These are phyloP conservation scores for Kodamaea nitidulidarum DNA, from an alignment of 805 yeast genomes.

Conservation along the genomic window DNA sequence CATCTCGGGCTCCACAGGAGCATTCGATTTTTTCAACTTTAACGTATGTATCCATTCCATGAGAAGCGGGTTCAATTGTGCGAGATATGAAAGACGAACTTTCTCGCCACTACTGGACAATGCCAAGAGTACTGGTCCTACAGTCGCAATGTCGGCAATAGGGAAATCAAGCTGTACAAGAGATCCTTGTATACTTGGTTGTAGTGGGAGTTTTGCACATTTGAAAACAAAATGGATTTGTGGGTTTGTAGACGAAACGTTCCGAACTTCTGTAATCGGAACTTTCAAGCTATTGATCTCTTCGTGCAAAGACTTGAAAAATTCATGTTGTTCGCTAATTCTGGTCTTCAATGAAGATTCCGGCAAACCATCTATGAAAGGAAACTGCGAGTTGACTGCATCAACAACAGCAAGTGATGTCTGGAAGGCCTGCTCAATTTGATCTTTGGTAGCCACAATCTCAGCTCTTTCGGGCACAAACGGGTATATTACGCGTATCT, in stretches of 20 bases:
- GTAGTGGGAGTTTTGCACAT: neutral
- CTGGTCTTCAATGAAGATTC: slow-evolving; percentile 14
- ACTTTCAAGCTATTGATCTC: slow-evolving; percentile 12
- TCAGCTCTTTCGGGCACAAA: slow-evolving; percentile 16
- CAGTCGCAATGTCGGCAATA: neutral
- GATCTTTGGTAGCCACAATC: slow-evolving; percentile 16
- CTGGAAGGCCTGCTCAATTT: slow-evolving; percentile 14
- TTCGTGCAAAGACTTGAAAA: slow-evolving; percentile 11
- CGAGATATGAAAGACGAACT: slow-evolving; percentile 13
- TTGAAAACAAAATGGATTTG: neutral
- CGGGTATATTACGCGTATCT: slow-evolving; percentile 28
- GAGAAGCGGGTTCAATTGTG: slow-evolving; percentile 27
- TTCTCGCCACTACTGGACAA: slow-evolving; percentile 8
- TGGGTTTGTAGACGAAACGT: slow-evolving; percentile 5
- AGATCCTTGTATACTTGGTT: slow-evolving; percentile 27
- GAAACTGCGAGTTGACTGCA: slow-evolving; percentile 13
- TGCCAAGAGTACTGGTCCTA: slow-evolving; percentile 17
- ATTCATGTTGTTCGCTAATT: slow-evolving; percentile 17
- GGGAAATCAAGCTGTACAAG: neutral
- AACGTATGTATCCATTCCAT: slow-evolving; percentile 15
- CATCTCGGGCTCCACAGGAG: neutral
- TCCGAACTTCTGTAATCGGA: slow-evolving; percentile 13
- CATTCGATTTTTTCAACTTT: neutral
- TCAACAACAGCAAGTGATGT: slow-evolving; percentile 5
- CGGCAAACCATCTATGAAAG: slow-evolving; percentile 9